These are phyloP conservation scores for Pyrenochaeta sp. DNA, from an alignment of 2,329 filamentous ascomycete genomes.

Conservation along the genomic window DNA sequence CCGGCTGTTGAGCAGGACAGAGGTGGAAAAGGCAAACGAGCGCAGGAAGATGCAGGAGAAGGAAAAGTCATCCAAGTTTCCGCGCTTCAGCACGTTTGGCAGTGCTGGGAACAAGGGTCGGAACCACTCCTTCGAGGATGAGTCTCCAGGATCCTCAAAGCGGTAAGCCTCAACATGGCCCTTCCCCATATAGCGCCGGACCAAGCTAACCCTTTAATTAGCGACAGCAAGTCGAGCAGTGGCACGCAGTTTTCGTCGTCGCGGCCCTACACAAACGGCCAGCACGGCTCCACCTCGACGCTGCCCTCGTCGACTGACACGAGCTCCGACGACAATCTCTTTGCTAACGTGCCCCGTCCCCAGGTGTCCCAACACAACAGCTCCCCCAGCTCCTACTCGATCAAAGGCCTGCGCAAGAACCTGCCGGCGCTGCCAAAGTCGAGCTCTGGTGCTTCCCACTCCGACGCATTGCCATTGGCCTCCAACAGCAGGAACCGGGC, in stretches of 20 bases:
- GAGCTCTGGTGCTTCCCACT: conserved; percentile 27
- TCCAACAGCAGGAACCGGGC: conserved; percentile 40
- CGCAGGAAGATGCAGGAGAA: conserved; percentile 39
- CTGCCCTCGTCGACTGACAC: conserved; percentile 51
- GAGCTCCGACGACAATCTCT: conserved; percentile 48
- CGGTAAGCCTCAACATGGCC: conserved; percentile 39
- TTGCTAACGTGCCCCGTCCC: conserved; percentile 42
- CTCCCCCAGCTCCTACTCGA: conserved; percentile 34
- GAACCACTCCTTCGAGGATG: conserved; percentile 46
- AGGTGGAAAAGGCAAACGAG: conserved; percentile 37
- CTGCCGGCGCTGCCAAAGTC: conserved; percentile 36
- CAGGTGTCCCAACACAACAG: conserved; percentile 36
- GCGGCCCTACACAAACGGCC: conserved; percentile 46
- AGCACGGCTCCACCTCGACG: conserved; percentile 47
- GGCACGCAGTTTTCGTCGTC: conserved; percentile 44
- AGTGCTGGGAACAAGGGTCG: conserved; percentile 38
- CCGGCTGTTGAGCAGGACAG: conserved; percentile 42
- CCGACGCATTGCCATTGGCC: conserved; percentile 20
- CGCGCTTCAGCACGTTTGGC: conserved; percentile 44
- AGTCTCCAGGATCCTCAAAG: conserved; percentile 45
- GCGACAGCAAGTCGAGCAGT: conserved; percentile 52
- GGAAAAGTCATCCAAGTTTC: conserved; percentile 42
- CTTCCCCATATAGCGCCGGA: conserved; percentile 30
- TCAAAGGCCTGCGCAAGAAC: conserved; percentile 33
- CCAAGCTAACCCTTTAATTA: conserved; percentile 38